These are phyloP conservation scores for Nigrospora sphaerica DNA, from an alignment of 2,329 filamentous ascomycete species.

Conservation along the genomic window DNA sequence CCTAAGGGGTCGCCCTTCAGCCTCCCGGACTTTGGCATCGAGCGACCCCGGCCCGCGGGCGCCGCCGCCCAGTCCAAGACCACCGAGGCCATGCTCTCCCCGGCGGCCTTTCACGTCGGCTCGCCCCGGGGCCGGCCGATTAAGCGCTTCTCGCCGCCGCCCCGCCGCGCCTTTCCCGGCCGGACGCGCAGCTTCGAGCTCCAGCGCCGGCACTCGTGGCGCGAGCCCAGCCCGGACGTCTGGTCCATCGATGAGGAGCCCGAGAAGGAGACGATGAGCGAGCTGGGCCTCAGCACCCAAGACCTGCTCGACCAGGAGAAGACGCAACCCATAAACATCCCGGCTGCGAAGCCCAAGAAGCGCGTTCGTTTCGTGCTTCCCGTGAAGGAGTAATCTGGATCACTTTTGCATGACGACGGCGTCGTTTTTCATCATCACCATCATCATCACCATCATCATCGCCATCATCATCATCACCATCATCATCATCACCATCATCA, in stretches of 20 bases:
- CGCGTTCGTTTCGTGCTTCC: slow-evolving; percentile 49
- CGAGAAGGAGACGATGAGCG: slow-evolving; percentile 43
- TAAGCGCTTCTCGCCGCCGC: slow-evolving; percentile 22
- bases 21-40: slow-evolving; percentile 34
- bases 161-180: slow-evolving; percentile 21
- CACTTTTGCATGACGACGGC: not conserved
- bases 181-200: slow-evolving; percentile 23
- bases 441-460: not conserved
- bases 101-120: slow-evolving; percentile 23
- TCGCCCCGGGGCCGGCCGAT: slow-evolving; percentile 16
- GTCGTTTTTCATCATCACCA: not conserved
- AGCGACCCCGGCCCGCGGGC: slow-evolving; percentile 23
- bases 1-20: slow-evolving; percentile 31
- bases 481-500: not conserved
- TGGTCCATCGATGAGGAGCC: slow-evolving; percentile 55
- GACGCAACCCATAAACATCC: slow-evolving; percentile 29
- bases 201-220: slow-evolving; percentile 42
- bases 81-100: slow-evolving; percentile 24
- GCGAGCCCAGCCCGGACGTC: slow-evolving; percentile 51
- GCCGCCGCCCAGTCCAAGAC: slow-evolving; percentile 21
- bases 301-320: slow-evolving; percentile 18
- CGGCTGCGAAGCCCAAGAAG: slow-evolving; percentile 45
- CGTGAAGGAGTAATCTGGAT: slow-evolving; percentile 23
- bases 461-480: not conserved
- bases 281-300: slow-evolving; percentile 27